Percentiles rank a stretch among this genome's conserved stretches.
Evolutionary conservation across 257 asterid species (phyloP).

Genomic region (Craterostigma plantagineum): DNA sequence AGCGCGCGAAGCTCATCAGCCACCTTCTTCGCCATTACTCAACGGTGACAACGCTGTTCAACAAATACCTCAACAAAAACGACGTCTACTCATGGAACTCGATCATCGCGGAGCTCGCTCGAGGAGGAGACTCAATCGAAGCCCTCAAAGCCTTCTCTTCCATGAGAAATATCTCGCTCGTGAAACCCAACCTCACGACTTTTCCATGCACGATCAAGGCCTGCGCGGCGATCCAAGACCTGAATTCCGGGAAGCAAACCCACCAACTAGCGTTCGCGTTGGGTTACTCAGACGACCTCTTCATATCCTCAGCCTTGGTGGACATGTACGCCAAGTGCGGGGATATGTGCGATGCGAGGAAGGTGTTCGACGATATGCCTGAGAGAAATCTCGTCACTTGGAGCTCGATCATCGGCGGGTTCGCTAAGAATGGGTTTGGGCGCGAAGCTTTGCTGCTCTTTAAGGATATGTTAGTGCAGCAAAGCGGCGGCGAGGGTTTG

Average conservation of each 20-base stretch:
- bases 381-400: conserved; percentile 74
- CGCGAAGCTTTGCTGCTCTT: conserved; percentile 58
- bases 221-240: conserved; percentile 62
- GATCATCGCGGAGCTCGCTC: conserved; percentile 69
- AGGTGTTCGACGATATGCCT: conserved; percentile 62
- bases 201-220: conserved; percentile 85
- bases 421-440: conserved; percentile 34
- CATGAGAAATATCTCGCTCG: conserved; percentile 59
- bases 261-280: conserved; percentile 70
- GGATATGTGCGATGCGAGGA: conserved; percentile 36
- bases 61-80: conserved; percentile 53
- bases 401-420: conserved; percentile 85
- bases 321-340: conserved; percentile 84
- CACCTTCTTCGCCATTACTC: conserved; percentile 4
- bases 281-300: conserved; percentile 51
- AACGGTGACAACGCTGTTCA: conserved; percentile 37
- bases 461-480: conserved; percentile 39
- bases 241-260: conserved; percentile 62
- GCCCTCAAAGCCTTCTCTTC: conserved; percentile 74
- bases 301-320: conserved; percentile 60
- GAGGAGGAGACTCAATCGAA: conserved; percentile 63
- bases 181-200: conserved; percentile 52
- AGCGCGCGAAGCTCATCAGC: conserved; percentile 4
- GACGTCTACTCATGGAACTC: conserved; percentile 84
- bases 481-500: conserved; percentile 8